phyloP scores from a whole-genome alignment of 371 early-diverging fungal species.

The Entomophthora muscae region DNA sequence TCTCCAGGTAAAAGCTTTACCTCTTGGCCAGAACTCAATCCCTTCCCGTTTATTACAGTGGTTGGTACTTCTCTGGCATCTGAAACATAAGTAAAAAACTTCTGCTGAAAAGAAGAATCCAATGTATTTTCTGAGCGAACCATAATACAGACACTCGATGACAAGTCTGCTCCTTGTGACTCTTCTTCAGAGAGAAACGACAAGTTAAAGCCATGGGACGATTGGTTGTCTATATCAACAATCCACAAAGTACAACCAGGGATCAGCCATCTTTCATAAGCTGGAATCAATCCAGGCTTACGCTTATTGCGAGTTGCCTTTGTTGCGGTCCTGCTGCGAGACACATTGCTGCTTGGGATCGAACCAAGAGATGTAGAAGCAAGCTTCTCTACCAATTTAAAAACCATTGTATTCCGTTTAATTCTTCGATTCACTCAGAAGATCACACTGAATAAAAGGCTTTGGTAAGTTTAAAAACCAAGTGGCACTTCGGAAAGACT shows the following conservation, averaged over 20 bases:
- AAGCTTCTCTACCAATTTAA: background rate
- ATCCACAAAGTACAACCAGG: background rate
- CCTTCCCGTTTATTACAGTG: background rate
- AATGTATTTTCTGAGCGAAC: background rate
- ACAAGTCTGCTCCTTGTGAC: background rate
- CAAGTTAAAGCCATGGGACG: background rate
- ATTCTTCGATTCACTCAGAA: too few species aligned
- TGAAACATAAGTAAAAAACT: background rate
- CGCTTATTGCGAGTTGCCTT: too few species aligned
- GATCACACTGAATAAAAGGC: too few species aligned
- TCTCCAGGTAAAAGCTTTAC: background rate
- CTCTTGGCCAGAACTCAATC: background rate
- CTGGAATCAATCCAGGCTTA: background rate
- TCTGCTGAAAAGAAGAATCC: background rate
- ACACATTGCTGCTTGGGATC: background rate
- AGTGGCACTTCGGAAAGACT: too few species aligned
- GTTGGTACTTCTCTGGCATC: background rate
- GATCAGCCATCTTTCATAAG: background rate
- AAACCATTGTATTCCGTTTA: too few species aligned
- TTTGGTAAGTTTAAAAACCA: too few species aligned
- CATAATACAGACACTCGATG: background rate
- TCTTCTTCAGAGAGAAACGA: background rate
- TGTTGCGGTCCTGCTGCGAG: background rate
- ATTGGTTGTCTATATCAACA: background rate
- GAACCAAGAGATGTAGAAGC: background rate